Percentiles rank a stretch among this genome's conserved stretches.
Conservation (phyloP, 345 rosid genomes). For the Corchorus olitorius region DNA sequence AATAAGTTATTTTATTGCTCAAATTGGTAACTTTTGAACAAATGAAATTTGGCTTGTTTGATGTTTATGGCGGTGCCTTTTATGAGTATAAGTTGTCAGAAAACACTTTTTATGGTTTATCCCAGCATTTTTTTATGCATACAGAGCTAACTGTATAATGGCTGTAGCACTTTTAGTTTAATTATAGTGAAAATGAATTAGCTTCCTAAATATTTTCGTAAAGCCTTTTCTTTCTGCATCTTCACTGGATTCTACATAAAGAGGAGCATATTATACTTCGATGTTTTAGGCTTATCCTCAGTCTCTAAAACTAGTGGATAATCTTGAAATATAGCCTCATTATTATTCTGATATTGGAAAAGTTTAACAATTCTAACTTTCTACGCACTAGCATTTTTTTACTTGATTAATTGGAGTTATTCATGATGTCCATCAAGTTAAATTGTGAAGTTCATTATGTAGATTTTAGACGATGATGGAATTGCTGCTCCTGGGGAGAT, state of each 20-base stretch:
- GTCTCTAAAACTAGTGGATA: not conserved
- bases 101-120: too few species aligned
- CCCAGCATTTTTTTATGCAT: not conserved
- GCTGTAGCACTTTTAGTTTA: not conserved
- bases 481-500: constrained; percentile 91
- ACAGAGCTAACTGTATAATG: not conserved
- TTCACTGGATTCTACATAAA: not conserved
- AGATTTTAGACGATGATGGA: constrained; percentile 89
- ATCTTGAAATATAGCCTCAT: not conserved
- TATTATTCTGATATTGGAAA: not conserved
- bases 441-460: constrained; percentile 14
- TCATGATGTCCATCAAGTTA: not conserved
- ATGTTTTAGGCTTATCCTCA: not conserved
- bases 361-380: not conserved
- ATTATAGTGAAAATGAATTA: not conserved
- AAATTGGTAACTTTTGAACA: not conserved
- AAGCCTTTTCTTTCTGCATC: not conserved
- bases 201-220: not conserved
- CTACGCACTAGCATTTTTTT: not conserved
- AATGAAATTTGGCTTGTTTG: not conserved
- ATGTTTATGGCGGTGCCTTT: not conserved
- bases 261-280: not conserved
- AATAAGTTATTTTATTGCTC: not conserved
- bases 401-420: not conserved
- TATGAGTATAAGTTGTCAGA: too few species aligned